These are phyloP conservation scores for Chiua virens DNA, from an alignment of 768 basidiomycete genomes.

Conservation along the genomic window DNA sequence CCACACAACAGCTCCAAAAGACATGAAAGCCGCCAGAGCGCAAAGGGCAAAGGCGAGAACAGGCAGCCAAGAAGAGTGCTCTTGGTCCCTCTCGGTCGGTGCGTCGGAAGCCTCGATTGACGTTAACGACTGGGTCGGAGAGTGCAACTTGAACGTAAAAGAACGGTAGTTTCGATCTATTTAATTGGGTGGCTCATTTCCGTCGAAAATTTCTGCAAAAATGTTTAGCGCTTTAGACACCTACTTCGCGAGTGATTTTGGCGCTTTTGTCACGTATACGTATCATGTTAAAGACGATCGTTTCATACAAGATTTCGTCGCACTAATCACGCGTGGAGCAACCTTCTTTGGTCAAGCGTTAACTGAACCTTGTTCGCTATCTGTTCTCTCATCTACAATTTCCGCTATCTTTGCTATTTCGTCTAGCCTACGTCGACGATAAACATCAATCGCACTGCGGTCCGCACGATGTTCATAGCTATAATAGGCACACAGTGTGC, in stretches of 20 bases:
- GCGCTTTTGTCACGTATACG: too few species aligned
- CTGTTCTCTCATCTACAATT: background rate
- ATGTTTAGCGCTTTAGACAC: background rate
- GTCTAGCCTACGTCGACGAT: too few species aligned
- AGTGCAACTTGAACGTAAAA: background rate
- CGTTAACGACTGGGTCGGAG: constrained; percentile 12
- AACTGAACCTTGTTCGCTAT: too few species aligned
- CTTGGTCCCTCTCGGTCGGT: constrained; percentile 8
- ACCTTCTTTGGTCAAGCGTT: too few species aligned
- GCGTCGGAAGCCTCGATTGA: constrained; percentile 23
- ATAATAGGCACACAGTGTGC: constrained; percentile 63
- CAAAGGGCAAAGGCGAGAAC: constrained; percentile 49
- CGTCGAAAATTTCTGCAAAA: background rate
- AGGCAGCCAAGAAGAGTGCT: constrained; percentile 41
- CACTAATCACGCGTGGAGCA: too few species aligned
- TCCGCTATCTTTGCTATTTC: background rate
- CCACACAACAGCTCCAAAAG: constrained; percentile 73
- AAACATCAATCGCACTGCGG: too few species aligned
- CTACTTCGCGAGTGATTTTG: too few species aligned
- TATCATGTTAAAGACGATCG: too few species aligned
- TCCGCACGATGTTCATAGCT: constrained; percentile 60
- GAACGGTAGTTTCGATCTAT: too few species aligned
- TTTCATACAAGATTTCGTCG: too few species aligned
- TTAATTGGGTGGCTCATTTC: background rate
- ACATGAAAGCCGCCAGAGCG: constrained; percentile 72